A percentile compares a stretch with the other conserved stretches of the same genome.
These are phyloP conservation scores for Amanita subjunquillea DNA, from an alignment of 768 basidiomycete genomes.

Conservation along the genomic window DNA sequence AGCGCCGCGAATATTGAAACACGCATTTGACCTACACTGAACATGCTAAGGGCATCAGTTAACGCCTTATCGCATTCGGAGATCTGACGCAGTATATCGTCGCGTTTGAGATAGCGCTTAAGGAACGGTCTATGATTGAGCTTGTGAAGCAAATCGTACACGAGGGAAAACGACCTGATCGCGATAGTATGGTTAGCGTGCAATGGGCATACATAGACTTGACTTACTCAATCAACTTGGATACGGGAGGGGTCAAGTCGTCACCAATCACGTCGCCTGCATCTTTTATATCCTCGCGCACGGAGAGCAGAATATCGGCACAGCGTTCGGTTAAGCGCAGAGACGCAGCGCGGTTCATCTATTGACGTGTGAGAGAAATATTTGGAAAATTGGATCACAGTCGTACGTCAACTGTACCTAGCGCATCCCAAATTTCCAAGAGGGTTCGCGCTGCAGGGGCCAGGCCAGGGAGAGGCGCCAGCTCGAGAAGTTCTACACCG, in stretches of 20 bases:
- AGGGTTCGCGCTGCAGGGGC: constrained; percentile 36
- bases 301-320: constrained; percentile 43
- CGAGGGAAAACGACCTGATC: constrained; percentile 19
- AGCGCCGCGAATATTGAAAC: background rate
- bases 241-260: constrained; percentile 35
- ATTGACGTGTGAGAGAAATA: background rate
- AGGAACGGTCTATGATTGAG: constrained; percentile 47
- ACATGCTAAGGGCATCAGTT: constrained; percentile 32
- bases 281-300: constrained; percentile 40
- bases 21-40: constrained; percentile 25
- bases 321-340: constrained; percentile 53
- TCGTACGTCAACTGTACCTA: constrained; percentile 46
- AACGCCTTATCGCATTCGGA: constrained; percentile 12
- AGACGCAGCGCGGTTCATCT: constrained; percentile 50
- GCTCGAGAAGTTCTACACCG: constrained; percentile 26
- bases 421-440: constrained; percentile 43
- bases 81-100: constrained; percentile 39
- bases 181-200: constrained; percentile 7
- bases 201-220: background rate
- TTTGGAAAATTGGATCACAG: background rate
- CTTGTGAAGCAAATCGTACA: constrained; percentile 32
- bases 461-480: constrained; percentile 43
- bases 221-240: constrained; percentile 31
- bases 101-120: constrained; percentile 51
- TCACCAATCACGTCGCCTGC: constrained; percentile 31